Base-by-base conservation (phyloP, 2,329 filamentous ascomycete species). In the Aspergillus melleus region DNA sequence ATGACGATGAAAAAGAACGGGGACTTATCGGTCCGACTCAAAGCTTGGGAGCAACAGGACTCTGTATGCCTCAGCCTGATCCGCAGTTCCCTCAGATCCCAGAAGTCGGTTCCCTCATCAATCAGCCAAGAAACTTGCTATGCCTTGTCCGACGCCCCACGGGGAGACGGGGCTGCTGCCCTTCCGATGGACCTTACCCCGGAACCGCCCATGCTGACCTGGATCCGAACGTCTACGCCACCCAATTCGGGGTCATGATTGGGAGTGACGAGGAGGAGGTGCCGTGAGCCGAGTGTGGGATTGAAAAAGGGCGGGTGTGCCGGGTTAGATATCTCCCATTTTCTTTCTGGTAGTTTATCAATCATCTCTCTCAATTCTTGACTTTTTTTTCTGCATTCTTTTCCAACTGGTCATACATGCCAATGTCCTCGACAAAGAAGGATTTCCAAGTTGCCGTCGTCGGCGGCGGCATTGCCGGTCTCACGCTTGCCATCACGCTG, bases 381-480 rank as follows among this genome's bases (percentile, higher is more conserved):
- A n/a, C n/a, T n/a, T n/a, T n/a, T n/a, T n/a, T n/a, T n/a, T n/a
- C n/a, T n/a, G n/a, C n/a, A n/a, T n/a, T n/a, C n/a, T n/a, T n/a
- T n/a, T n/a, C n/a, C n/a, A n/a, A n/a, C n/a, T 12, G 32, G 8
- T n/a, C 22, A 49, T 44, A 54, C 16, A 24, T 29, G 8, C 10
- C 50, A 36, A 66, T 65, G 64, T n/a, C 56, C 19, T 14, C 54
- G 5, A 8, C 42, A 16, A 52, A 57, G 20, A 65, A 62, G 20
- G 54, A 60, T 32, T 67, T 68, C 57, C 63, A 66, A 20, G 67
- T 76, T 44, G 73, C 69, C 60, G 66, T 76, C 54, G 56, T 76
- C 39, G 74, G 74, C 54, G 74, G 74, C 30, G 74, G 74, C 22
- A 68, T 76, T 14, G 74, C 72, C 26, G 75, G 76, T 32, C 69